These are phyloP conservation scores for Drechslerella stenobrocha DNA, from an alignment of 2,329 filamentous ascomycete species.

Conservation along the genomic window DNA sequence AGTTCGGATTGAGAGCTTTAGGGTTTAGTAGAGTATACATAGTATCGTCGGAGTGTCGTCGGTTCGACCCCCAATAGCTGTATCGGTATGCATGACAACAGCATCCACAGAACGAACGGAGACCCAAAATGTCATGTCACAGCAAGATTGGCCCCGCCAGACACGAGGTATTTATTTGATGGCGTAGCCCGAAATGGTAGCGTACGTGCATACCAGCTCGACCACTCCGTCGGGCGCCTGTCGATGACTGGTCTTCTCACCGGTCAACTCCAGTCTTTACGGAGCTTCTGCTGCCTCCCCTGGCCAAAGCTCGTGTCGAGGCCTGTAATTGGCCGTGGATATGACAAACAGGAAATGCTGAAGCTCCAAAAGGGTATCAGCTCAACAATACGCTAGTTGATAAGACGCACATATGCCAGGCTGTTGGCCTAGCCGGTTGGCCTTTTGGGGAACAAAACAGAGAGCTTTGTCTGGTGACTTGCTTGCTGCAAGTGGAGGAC, in stretches of 20 bases:
- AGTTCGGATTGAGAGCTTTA: too few species aligned
- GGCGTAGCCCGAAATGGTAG: slow-evolving; percentile 23
- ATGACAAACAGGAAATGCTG: slow-evolving; percentile 32
- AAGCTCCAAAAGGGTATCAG: neutral
- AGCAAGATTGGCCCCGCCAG: slow-evolving; percentile 24
- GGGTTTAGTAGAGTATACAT: too few species aligned
- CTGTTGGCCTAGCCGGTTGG: neutral
- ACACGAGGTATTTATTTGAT: slow-evolving; percentile 47
- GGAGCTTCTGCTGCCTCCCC: slow-evolving; percentile 1
- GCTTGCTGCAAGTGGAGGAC: neutral
- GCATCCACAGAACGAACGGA: slow-evolving; percentile 4
- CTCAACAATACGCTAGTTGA: neutral
- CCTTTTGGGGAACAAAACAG: neutral
- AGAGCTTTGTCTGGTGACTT: neutral
- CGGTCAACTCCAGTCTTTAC: neutral
- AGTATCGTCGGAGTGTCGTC: slow-evolving; percentile 47
- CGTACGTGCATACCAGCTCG: slow-evolving; percentile 24
- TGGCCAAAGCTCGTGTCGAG: slow-evolving; percentile 30
- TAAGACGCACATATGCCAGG: neutral
- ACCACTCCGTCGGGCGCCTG: neutral
- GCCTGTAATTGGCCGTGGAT: slow-evolving; percentile 22
- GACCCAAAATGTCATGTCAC: slow-evolving; percentile 6
- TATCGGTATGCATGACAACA: too few species aligned
- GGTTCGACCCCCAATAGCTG: slow-evolving; percentile 1
- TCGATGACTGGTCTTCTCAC: slow-evolving; percentile 5